Conservation (phyloP, 768 basidiomycete species). For the Suillus spraguei region DNA sequence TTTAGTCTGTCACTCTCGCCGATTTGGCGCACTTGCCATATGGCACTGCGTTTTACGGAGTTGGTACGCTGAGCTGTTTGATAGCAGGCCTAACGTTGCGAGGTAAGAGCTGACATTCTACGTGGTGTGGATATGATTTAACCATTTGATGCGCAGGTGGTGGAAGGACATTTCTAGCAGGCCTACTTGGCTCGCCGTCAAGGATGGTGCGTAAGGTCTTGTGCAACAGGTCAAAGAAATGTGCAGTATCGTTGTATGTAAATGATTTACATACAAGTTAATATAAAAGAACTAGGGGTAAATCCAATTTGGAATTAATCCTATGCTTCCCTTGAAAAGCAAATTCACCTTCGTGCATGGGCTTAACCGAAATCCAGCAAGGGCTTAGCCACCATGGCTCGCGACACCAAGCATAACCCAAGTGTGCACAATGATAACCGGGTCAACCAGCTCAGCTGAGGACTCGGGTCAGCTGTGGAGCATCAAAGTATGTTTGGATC, state of each 20-base stretch:
- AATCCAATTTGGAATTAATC: too few species aligned
- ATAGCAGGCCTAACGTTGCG: constrained; percentile 43
- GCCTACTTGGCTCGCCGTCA: constrained; percentile 48
- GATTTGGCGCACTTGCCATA: constrained; percentile 62
- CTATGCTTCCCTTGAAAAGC: too few species aligned
- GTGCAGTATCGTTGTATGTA: neutral
- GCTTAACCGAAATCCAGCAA: too few species aligned
- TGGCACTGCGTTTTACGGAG: constrained; percentile 31
- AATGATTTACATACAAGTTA: too few species aligned
- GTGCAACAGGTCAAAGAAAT: too few species aligned
- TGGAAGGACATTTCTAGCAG: constrained; percentile 50
- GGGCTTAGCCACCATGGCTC: too few species aligned
- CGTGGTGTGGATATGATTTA: neutral
- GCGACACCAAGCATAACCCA: too few species aligned
- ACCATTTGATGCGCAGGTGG: constrained; percentile 41
- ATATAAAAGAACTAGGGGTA: neutral
- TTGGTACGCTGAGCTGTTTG: constrained; percentile 34
- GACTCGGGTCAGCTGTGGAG: too few species aligned
- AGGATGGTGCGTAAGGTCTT: constrained; percentile 31
- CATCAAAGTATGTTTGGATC: too few species aligned
- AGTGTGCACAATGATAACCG: too few species aligned
- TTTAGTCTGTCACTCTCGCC: constrained; percentile 50
- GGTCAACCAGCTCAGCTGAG: too few species aligned
- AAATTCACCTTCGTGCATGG: too few species aligned
- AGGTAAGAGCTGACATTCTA: constrained; percentile 33